Base-by-base conservation (phyloP, 2,329 filamentous ascomycete species). In the Pestalotiopsis sp. region DNA sequence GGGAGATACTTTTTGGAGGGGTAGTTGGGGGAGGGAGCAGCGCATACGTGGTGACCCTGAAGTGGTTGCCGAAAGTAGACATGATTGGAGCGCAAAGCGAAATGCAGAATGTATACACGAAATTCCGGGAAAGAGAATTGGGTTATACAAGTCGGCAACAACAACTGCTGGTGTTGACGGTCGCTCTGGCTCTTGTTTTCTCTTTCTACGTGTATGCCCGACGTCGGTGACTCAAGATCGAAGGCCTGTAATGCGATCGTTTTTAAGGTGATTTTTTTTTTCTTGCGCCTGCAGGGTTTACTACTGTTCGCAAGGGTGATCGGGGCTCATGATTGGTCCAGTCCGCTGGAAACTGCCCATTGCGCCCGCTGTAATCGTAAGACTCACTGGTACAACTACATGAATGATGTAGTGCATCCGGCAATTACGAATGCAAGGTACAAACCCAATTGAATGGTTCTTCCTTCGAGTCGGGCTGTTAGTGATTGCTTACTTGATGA, bases 11-110 rank as follows among this genome's bases (percentile, higher is more conserved):
- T 25, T 59, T 27, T 59, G 27, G 23, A 36, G 20, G 57, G 23
- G 27, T 27, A 36, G 25, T 36, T 27, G n/a, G 12, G 13, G 27
- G 45, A 36, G 7, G 31, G 38, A 23, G 25, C 12, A 25, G 20
- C 20, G 45, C 64, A 74, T 87, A 94, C 90, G 93, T 97, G 72
- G 93, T 94, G 74, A 97, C 93, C 75, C 87, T 87, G 82, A 96
- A 96, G 80, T 91, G 87, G 64, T 91, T 85, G 75, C 95, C 94
- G 82, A 97, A 97, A 68, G 93, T 95, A 75, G 94, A 97, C 93
- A 96, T 96, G 72, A 70, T 86, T 52, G 45, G 45, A 23, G n/a
- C 45, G 45, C 45, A 52, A 23, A 52, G 17, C 45, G 20, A 20
- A 52, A 52, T 59, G 12, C 25, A 27, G 13, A 36, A 36, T 59